Evolutionary conservation across 345 rosid species (phyloP).

Genomic region (Clarkia xantiana): DNA sequence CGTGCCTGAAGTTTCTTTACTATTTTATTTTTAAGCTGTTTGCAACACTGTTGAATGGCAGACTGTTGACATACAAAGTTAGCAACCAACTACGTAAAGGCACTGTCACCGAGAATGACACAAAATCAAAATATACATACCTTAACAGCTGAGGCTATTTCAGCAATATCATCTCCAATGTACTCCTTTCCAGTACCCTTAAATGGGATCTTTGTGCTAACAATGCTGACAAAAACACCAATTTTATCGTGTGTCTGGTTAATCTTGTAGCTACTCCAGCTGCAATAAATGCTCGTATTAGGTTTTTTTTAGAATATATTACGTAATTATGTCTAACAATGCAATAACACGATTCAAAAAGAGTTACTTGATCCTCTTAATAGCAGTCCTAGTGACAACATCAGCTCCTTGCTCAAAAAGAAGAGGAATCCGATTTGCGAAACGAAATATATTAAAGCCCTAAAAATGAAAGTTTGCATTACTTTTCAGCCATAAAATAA

Average conservation of each 20-base stretch:
- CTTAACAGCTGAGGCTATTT: slow-evolving; percentile 90
- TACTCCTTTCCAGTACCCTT: slow-evolving; percentile 97
- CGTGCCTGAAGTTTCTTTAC: slow-evolving; percentile 72
- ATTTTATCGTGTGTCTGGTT: slow-evolving; percentile 81
- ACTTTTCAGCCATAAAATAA: not conserved
- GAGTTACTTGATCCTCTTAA: slow-evolving; percentile 75
- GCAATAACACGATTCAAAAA: slow-evolving; percentile 2
- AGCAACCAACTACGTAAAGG: slow-evolving; percentile 11
- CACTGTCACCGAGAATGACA: not conserved
- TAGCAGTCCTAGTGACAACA: slow-evolving; percentile 87
- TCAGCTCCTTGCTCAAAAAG: slow-evolving; percentile 99
- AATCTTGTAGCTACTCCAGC: slow-evolving; percentile 91
- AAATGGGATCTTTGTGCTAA: slow-evolving; percentile 93
- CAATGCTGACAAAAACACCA: slow-evolving; percentile 88
- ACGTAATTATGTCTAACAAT: not conserved
- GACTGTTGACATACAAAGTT: slow-evolving; percentile 28
- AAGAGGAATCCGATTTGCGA: slow-evolving; percentile 92
- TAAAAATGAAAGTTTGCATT: slow-evolving; percentile 12
- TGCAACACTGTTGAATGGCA: slow-evolving; percentile 91
- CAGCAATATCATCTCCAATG: slow-evolving; percentile 87
- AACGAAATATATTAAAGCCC: slow-evolving; percentile 87
- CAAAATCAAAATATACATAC: slow-evolving; percentile 17
- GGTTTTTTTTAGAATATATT: not conserved
- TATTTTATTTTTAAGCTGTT: slow-evolving; percentile 81
- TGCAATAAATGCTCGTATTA: slow-evolving; percentile 15